Base-by-base conservation (phyloP, 345 rosid genomes). In the Zanthoxylum bungeanum region DNA sequence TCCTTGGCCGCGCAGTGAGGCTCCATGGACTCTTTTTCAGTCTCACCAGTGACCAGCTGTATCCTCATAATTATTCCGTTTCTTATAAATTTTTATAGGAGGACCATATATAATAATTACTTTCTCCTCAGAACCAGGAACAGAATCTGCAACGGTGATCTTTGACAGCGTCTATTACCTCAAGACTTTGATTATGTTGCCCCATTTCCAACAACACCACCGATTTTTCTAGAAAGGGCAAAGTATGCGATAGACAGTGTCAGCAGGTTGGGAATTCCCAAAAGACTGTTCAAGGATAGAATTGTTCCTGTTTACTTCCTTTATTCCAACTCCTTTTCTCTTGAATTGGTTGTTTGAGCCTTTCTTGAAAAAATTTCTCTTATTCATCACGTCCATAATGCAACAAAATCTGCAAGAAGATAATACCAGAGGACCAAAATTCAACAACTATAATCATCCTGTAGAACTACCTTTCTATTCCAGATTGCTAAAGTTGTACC, bases 151-250 rank as follows among this genome's bases (percentile, higher is more conserved):
- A 76, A 86, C 84, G 0, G 78, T 85, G 69, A 86, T 89, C 72
- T 82, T 85, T 7, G 93, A 82, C 36, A 62, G 77, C 24, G 89
- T 85, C 71, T 82, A 84, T 28, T 77, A 85, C 77, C 93, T 82
- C 17, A 86, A 60, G 16, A 80, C 73, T 77, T 85, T 85, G 56
- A 86, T 57, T 37, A 82, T 82, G 66, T 73, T 74, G 10, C 93
- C 89, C 83, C 91, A 75, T 81, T 89, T 60, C 91, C 89, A 55
- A 89, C 82, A 56, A 86, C 83, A 73, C 88, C 77, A 31, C 89
- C 91, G 21, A 85, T 89, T 78, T 86, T 86, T 70, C 75, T 80
- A 1, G 80, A 78, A n/a, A 31, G 91, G 93, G 53, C 89, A 89
- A 34, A 89, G 85, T 74, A 80, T 71, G 33, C 88, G 79, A 73